Base-by-base conservation (phyloP, 2,329 filamentous ascomycete species). In the Talaromyces sp. region DNA sequence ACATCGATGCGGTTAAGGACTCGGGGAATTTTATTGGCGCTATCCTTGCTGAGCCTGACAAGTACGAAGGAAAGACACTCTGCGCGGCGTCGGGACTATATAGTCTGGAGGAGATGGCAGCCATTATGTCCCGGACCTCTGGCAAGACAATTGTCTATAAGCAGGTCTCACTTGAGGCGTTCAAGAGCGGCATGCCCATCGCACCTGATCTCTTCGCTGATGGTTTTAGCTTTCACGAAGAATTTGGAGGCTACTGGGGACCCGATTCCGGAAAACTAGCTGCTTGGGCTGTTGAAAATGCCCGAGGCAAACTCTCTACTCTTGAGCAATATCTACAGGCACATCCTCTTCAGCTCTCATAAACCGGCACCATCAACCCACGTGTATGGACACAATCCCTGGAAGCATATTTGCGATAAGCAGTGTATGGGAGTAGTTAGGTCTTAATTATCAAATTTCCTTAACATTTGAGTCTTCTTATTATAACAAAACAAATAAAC, bases 241-340 rank as follows among this genome's bases (percentile, higher is more conserved):
- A 73, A 30, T 71, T 71, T 44, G 76, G 75, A n/a, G 33, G 33
- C 5, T 78, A 76, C 64, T 78, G 68, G 66, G 76, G 75, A 6
- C 68, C 70, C 1, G 65, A 69, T 19, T 69, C 67, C 3, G 65
- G 71, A 65, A 64, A 71, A 36, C 57, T 69, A 65, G 70, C 77
- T 7, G 61, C 62, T 10, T 71, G 70, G 72, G 67, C 72, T 49
- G 63, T 62, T 30, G 53, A 65, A 25, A 63, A 68, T 59, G 72
- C 67, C 11, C 55, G 66, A 17, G 72, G 69, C 28, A 69, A 67
- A 59, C 57, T 76, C 54, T 69, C 71, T 22, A 73, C 68, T 9
- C 69, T 78, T 51, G 73, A 76, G 60, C 74, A 77, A 69, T 78
- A 49, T 49, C 17, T 49, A 25, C 5, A 49, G n/a, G 44, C 19